These are phyloP conservation scores for Tuber borchii DNA, from an alignment of 495 filamentous ascomycete species.

Conservation along the genomic window DNA sequence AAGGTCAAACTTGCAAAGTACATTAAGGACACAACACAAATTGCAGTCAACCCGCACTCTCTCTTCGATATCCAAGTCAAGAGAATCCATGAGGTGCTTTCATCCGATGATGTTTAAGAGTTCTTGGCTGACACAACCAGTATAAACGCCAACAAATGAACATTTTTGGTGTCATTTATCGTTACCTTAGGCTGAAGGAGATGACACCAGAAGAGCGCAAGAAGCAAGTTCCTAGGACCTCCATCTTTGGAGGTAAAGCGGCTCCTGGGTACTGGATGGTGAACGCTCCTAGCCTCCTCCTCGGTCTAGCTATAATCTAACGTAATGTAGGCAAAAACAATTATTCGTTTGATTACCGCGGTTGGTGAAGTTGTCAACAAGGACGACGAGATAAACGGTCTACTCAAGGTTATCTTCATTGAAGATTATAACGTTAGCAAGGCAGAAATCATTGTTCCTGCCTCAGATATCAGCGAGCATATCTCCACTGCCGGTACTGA, in stretches of 20 bases:
- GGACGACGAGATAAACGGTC: slow-evolving; percentile 82
- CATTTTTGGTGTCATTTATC: slow-evolving; percentile 95
- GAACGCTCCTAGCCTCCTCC: background rate
- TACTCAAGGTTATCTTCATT: slow-evolving; percentile 93
- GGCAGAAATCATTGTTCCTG: slow-evolving; percentile 90
- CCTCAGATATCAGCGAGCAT: slow-evolving; percentile 94
- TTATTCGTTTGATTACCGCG: slow-evolving; percentile 92
- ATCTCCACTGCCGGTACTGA: slow-evolving; percentile 98
- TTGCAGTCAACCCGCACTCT: slow-evolving; percentile 76
- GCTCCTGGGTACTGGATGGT: slow-evolving; percentile 98
- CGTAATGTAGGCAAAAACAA: slow-evolving; percentile 81
- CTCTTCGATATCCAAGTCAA: slow-evolving; percentile 98
- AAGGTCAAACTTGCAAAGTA: slow-evolving; percentile 79
- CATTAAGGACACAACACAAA: slow-evolving; percentile 71
- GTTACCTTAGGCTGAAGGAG: slow-evolving; percentile 81
- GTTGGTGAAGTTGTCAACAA: slow-evolving; percentile 89
- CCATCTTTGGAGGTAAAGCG: slow-evolving; percentile 95
- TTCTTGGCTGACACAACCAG: slow-evolving; percentile 22
- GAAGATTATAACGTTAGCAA: slow-evolving; percentile 99
- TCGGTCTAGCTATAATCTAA: slow-evolving; percentile 52
- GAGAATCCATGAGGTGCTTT: slow-evolving; percentile 73
- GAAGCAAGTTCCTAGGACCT: slow-evolving; percentile 84
- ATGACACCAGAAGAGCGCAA: slow-evolving; percentile 79
- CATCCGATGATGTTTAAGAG: background rate
- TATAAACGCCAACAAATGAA: slow-evolving; percentile 99